These are phyloP conservation scores for Annona squamosa DNA, from an alignment of 164 flowering plant genomes.

Conservation along the genomic window DNA sequence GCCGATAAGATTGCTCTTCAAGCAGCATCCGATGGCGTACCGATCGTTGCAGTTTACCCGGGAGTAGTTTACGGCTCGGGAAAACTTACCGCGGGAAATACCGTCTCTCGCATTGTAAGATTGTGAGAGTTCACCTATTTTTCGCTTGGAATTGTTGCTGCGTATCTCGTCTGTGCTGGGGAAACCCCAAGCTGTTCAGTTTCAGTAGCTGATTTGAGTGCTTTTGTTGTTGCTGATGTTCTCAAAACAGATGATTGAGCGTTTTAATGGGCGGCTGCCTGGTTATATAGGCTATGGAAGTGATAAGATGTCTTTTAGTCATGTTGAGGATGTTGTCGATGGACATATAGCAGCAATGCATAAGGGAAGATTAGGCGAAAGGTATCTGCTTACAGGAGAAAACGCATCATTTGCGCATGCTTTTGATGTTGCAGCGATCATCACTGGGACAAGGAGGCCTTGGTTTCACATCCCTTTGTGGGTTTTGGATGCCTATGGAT, in stretches of 20 bases:
- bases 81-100: conserved; percentile 71
- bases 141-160: background rate
- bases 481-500: conserved; percentile 60
- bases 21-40: conserved; percentile 75
- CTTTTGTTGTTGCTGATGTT: conserved; percentile 5
- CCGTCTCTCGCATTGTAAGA: conserved; percentile 63
- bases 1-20: conserved; percentile 81
- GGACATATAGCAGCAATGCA: conserved; percentile 80
- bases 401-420: conserved; percentile 74
- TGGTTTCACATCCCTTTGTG: conserved; percentile 56
- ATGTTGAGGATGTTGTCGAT: conserved; percentile 79
- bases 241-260: conserved; percentile 59
- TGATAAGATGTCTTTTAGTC: conserved; percentile 66
- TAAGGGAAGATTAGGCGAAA: conserved; percentile 66
- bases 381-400: conserved; percentile 90
- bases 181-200: background rate
- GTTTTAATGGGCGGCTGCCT: conserved; percentile 78
- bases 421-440: conserved; percentile 61
- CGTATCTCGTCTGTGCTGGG: background rate
- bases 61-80: conserved; percentile 93
- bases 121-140: background rate
- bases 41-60: conserved; percentile 66
- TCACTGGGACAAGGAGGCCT: conserved; percentile 61
- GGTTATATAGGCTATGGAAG: conserved; percentile 73
- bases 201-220: background rate